Percentiles rank a stretch among this genome's conserved stretches.
These are phyloP conservation scores for Monosporascus sp. DNA, from an alignment of 2,329 filamentous ascomycete genomes.

Conservation along the genomic window DNA sequence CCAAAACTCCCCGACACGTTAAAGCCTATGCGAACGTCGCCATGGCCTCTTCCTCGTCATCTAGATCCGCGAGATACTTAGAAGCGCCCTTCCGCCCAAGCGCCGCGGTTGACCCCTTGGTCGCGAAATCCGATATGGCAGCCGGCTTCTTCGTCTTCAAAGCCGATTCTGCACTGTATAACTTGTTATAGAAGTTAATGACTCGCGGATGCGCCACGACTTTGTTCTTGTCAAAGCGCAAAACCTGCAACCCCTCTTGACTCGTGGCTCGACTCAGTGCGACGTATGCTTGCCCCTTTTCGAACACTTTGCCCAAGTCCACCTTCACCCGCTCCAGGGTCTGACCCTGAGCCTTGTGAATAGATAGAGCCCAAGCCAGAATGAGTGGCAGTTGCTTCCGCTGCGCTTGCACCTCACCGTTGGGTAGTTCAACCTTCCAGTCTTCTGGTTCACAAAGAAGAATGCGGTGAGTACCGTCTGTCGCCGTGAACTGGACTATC, in stretches of 20 bases:
- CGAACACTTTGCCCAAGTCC: conserved; percentile 85
- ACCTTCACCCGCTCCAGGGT: conserved; percentile 93
- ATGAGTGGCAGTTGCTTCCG: conserved; percentile 82
- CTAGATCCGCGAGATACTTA: conserved; percentile 26
- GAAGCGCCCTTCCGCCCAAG: conserved; percentile 4
- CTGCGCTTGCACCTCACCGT: conserved; percentile 86
- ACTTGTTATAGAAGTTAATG: conserved; percentile 74
- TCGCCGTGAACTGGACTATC: conserved; percentile 75
- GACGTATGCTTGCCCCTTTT: conserved; percentile 97
- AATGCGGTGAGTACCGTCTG: conserved; percentile 70
- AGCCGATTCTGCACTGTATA: conserved; percentile 67
- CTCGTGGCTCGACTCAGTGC: conserved; percentile 88
- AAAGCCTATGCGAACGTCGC: conserved; percentile 38
- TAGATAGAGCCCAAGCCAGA: conserved; percentile 92
- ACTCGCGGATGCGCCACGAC: conserved; percentile 93
- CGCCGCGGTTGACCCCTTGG: conserved; percentile 22
- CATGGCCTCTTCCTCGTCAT: conserved; percentile 48
- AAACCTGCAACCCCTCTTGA: conserved; percentile 80
- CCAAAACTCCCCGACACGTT: conserved; percentile 1
- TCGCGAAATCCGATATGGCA: conserved; percentile 37
- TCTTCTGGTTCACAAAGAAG: conserved; percentile 81
- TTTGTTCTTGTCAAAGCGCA: conserved; percentile 82
- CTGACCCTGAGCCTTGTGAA: conserved; percentile 96
- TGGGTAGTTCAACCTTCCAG: conserved; percentile 97
- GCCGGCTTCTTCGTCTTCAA: conserved; percentile 23